Base-by-base conservation (phyloP, 2,329 filamentous ascomycete species). In the Alternaria brassicicola region DNA sequence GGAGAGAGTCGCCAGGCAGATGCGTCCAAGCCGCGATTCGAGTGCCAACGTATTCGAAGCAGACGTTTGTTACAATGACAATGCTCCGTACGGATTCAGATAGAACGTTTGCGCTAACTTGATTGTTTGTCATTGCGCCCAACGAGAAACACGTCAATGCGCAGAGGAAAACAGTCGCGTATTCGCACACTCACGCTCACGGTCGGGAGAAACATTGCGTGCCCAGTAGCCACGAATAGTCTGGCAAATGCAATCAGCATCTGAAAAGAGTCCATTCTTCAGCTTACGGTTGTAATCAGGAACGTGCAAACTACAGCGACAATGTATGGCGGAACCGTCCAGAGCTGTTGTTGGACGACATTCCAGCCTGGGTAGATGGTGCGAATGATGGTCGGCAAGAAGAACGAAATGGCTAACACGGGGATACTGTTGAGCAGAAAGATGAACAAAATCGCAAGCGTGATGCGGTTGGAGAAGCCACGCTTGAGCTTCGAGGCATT, bases 41-140 rank as follows among this genome's bases (percentile, higher is more conserved):
- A 0, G 88, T 88, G 2, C 89, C 89, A 17, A 90, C 71, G 53
- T 90, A 89, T 30, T 88, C 88, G 25, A 89, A 78, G 86, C 90
- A 90, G 66, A 89, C 48, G 31, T 64, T 65, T 19, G 61, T 62
- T 6, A 62, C 61, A n/a, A 67, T 63, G 1, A 63, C 62, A 52
- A 62, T 30, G 35, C 55, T 33, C 5, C 88, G 82, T 0, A 88
- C 86, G 0, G 88, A 88, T 64, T 91, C 89, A 5, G 85, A 86
- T 6, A 90, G 82, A 0, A 90, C 87, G 62, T 90, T 90, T n/a
- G 88, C 88, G 0, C 86, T 84, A 0, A 84, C 85, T 59, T 90
- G 83, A 0, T 87, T 88, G 59, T 88, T 89, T 55, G 82, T 83
- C 17, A 90, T 80, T 0, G 87, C 81, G 0, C 87, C 88, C 33